Percentiles rank a stretch among this genome's conserved stretches.
Evolutionary conservation across 371 early-diverging fungal species (phyloP).

Genomic region (Encephalitozoon cuniculi): DNA sequence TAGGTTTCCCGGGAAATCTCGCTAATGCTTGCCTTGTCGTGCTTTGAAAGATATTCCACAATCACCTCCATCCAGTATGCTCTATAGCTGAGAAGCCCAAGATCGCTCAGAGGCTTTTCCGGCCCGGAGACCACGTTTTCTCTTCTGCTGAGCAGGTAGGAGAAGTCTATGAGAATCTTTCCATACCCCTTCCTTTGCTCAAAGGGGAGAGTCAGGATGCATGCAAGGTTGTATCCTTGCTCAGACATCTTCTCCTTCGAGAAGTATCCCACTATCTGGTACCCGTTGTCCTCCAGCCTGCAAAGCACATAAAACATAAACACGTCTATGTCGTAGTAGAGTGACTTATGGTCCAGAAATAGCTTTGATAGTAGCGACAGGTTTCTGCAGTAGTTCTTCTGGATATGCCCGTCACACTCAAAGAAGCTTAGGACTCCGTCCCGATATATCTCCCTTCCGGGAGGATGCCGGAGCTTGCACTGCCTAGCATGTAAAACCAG

Average conservation of each 20-base stretch:
- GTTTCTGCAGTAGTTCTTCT: conserved; percentile 84
- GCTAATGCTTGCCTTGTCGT: conserved; percentile 64
- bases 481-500: conserved; percentile 67
- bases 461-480: conserved; percentile 77
- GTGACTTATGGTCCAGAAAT: conserved; percentile 98
- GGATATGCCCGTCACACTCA: conserved; percentile 78
- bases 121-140: conserved; percentile 89
- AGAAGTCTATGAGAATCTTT: conserved; percentile 81
- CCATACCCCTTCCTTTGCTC: conserved; percentile 95
- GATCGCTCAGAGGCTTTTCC: conserved; percentile 92
- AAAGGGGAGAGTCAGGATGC: conserved; percentile 93
- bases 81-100: conserved; percentile 75
- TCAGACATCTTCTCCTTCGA: conserved; percentile 89
- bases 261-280: conserved; percentile 92
- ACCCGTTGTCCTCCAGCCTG: conserved; percentile 67
- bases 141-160: conserved; percentile 81
- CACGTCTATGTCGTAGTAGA: conserved; percentile 95
- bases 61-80: conserved; percentile 55
- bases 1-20: conserved; percentile 72
- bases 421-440: conserved; percentile 76
- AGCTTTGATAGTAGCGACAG: conserved; percentile 88
- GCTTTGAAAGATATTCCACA: conserved; percentile 35
- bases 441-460: conserved; percentile 93
- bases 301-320: conserved; percentile 89
- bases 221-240: conserved; percentile 91